Evolutionary conservation across 495 filamentous ascomycete species (phyloP).

Genomic region (Podospora comata): DNA sequence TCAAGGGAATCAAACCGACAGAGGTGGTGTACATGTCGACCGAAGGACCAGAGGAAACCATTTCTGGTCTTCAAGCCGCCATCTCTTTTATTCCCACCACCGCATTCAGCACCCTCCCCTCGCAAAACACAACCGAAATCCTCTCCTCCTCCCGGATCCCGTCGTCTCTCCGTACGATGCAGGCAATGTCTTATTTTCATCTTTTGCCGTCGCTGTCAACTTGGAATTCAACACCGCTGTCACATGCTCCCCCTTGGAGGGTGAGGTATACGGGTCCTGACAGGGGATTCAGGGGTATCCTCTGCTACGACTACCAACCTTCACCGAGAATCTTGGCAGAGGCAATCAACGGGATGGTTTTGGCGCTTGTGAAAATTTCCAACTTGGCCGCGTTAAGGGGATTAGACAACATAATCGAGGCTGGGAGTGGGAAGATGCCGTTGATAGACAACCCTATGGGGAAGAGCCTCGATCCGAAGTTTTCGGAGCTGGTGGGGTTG

Average conservation of each 20-base stretch:
- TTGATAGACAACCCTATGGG: constrained; percentile 41
- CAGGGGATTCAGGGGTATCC: constrained; percentile 38
- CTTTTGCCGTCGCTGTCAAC: constrained; percentile 13
- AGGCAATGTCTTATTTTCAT: constrained; percentile 78
- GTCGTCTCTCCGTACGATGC: constrained; percentile 71
- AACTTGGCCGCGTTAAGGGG: constrained; percentile 33
- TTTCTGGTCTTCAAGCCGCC: constrained; percentile 52
- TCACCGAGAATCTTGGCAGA: constrained; percentile 38
- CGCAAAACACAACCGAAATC: constrained; percentile 56
- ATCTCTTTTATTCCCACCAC: constrained; percentile 17
- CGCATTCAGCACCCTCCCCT: constrained; percentile 48
- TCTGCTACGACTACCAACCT: constrained; percentile 48
- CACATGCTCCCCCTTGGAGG: constrained; percentile 39
- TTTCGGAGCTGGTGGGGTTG: constrained; percentile 47
- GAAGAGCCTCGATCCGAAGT: constrained; percentile 42
- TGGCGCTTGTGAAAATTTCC: constrained; percentile 42
- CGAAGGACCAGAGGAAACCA: constrained; percentile 62
- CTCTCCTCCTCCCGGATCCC: constrained; percentile 62
- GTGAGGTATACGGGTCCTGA: constrained; percentile 36
- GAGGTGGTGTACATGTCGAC: constrained; percentile 75
- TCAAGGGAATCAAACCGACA: constrained; percentile 47
- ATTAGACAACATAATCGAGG: constrained; percentile 1
- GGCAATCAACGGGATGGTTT: constrained; percentile 45
- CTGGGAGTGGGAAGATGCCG: constrained; percentile 35
- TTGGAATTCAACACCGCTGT: constrained; percentile 42